Percentiles rank a stretch among this genome's conserved stretches.
phyloP scores from a whole-genome alignment of 768 basidiomycete genomes.

The Scleroderma citrinum region DNA sequence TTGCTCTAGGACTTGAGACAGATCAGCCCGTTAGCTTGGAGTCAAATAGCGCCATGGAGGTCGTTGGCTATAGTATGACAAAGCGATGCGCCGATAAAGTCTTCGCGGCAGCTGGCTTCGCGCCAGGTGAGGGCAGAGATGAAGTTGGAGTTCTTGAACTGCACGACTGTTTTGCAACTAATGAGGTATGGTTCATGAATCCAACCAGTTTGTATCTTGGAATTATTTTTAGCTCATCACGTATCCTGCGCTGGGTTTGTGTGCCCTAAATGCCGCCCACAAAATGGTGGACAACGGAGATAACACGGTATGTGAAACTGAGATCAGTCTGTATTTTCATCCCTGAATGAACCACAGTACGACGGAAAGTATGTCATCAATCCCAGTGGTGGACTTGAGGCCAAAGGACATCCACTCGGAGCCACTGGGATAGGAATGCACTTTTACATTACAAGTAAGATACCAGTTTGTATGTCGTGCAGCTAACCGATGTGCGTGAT shows the following conservation, averaged over 20 bases:
- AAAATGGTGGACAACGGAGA: conserved; percentile 70
- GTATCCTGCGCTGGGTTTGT: conserved; percentile 77
- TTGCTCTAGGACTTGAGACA: conserved; percentile 58
- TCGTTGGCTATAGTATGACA: conserved; percentile 78
- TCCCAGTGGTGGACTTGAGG: conserved; percentile 80
- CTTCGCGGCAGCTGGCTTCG: conserved; percentile 67
- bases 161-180: conserved; percentile 82
- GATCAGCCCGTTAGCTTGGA: conserved; percentile 64
- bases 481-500: conserved; percentile 2
- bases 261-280: conserved; percentile 58
- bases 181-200: conserved; percentile 48
- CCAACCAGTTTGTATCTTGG: background rate
- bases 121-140: conserved; percentile 54
- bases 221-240: conserved; percentile 54
- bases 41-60: conserved; percentile 66
- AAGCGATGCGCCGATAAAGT: conserved; percentile 61
- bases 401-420: conserved; percentile 85
- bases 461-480: background rate
- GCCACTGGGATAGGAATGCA: conserved; percentile 85
- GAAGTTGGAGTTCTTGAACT: conserved; percentile 81
- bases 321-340: background rate
- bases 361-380: conserved; percentile 84
- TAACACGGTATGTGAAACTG: conserved; percentile 53
- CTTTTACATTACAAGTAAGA: conserved; percentile 75
- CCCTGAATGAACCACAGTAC: conserved; percentile 39